These are phyloP conservation scores for Millerozyma miso DNA, from an alignment of 805 yeast species.

Conservation along the genomic window DNA sequence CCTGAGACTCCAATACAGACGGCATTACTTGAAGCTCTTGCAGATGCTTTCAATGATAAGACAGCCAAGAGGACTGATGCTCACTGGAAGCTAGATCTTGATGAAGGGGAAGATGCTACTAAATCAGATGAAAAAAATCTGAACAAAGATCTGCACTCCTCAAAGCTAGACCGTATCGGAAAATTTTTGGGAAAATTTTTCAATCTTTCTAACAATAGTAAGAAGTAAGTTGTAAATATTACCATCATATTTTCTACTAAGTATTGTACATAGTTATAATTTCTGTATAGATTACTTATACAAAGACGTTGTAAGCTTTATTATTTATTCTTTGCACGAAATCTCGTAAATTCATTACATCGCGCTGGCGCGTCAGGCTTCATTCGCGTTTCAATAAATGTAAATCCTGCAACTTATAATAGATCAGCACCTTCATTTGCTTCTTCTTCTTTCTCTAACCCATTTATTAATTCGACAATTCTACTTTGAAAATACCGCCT, in stretches of 20 bases:
- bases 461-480: no score
- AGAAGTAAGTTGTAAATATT: slow-evolving; percentile 8
- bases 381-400: background rate
- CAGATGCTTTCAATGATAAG: slow-evolving; percentile 81
- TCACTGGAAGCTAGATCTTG: slow-evolving; percentile 33
- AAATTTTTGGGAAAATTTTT: slow-evolving; percentile 56
- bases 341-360: background rate
- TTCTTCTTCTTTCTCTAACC: no score
- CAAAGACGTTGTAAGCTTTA: background rate
- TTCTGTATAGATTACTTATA: background rate
- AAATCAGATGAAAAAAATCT: slow-evolving; percentile 21
- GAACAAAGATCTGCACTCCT: slow-evolving; percentile 42
- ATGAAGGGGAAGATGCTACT: slow-evolving; percentile 14
- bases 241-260: background rate
- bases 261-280: slow-evolving; percentile 1
- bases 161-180: slow-evolving; percentile 53
- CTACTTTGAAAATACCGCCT: no score
- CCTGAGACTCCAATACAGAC: slow-evolving; percentile 83
- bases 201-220: slow-evolving; percentile 30
- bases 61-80: slow-evolving; percentile 67
- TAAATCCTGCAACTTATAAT: background rate
- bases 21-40: slow-evolving; percentile 88
- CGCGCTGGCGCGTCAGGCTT: background rate
- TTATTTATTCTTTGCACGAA: background rate
- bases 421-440: no score